phyloP scores from a whole-genome alignment of 805 yeast genomes.

The Torulaspora quercuum region DNA sequence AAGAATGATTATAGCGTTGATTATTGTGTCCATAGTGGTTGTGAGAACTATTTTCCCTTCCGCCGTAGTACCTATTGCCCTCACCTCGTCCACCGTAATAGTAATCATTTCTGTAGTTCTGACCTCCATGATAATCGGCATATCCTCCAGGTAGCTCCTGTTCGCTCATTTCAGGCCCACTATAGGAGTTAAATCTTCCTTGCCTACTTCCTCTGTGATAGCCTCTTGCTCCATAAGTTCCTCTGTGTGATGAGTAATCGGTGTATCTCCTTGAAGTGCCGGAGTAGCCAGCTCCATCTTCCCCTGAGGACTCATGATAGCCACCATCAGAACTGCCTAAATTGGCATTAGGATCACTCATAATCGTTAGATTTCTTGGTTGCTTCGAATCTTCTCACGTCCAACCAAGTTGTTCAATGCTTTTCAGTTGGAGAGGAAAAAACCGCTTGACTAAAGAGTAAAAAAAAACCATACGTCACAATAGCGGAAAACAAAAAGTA shows the following conservation, averaged over 20 bases:
- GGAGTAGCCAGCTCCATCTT: neutral
- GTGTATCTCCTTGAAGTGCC: constrained; percentile 10
- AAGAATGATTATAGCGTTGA: constrained; percentile 7
- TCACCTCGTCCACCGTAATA: constrained; percentile 9
- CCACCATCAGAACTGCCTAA: constrained; percentile 1
- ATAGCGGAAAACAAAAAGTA: too few species aligned
- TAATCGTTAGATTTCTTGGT: neutral
- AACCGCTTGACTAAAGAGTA: neutral
- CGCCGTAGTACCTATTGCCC: constrained; percentile 9
- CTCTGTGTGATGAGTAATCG: constrained; percentile 8
- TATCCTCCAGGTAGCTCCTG: constrained; percentile 6
- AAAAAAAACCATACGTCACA: too few species aligned
- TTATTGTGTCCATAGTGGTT: constrained; percentile 8
- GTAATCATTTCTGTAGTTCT: constrained; percentile 15
- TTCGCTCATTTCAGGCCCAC: neutral
- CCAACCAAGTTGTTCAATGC: too few species aligned
- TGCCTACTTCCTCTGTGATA: constrained; percentile 12
- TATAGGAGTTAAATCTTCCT: constrained; percentile 7
- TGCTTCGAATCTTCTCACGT: neutral
- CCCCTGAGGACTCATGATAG: constrained; percentile 2
- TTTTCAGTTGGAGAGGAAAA: too few species aligned
- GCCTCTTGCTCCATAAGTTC: constrained; percentile 11
- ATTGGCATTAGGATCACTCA: constrained; percentile 4
- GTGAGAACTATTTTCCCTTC: constrained; percentile 10
- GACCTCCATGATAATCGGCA: constrained; percentile 4